phyloP scores from a whole-genome alignment of 352 stramenopile species.

The Globisporangium ultimum region DNA sequence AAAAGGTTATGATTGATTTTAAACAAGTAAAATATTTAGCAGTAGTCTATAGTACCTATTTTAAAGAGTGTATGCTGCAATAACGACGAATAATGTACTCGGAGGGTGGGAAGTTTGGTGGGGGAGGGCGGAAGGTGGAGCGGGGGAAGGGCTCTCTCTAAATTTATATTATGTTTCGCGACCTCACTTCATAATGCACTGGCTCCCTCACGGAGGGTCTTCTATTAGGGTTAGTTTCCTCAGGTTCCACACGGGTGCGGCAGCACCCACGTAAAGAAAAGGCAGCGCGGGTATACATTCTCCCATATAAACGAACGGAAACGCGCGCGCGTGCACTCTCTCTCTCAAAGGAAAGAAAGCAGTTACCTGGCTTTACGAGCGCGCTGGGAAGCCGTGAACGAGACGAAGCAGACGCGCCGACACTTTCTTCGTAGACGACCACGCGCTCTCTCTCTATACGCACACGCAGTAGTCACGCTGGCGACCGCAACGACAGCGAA shows the following conservation, averaged over 20 bases:
- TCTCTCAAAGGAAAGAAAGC: not conserved
- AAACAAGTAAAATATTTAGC: too few species aligned
- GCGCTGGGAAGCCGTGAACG: not conserved
- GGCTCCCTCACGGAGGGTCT: not conserved
- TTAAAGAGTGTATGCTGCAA: too few species aligned
- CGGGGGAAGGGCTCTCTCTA: not conserved
- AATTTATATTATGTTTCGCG: not conserved
- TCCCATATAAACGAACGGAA: not conserved
- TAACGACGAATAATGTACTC: not conserved
- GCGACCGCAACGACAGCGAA: constrained; percentile 8
- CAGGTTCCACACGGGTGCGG: not conserved
- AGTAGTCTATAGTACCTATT: too few species aligned
- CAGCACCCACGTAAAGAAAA: not conserved
- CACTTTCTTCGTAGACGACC: too few species aligned
- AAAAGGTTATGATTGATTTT: too few species aligned
- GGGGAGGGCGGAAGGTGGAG: not conserved
- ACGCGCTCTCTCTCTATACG: not conserved
- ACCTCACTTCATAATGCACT: not conserved
- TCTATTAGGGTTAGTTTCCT: not conserved
- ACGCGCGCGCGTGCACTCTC: too few species aligned
- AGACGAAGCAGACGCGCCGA: not conserved
- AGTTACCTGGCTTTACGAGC: not conserved
- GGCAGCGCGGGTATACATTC: not conserved
- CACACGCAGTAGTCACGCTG: constrained; percentile 7
- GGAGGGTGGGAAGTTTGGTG: too few species aligned